Evolutionary conservation across 768 basidiomycete species (phyloP), one percentile per base, ranked within the genome.

Genomic region (Tricholoma matsutake): DNA sequence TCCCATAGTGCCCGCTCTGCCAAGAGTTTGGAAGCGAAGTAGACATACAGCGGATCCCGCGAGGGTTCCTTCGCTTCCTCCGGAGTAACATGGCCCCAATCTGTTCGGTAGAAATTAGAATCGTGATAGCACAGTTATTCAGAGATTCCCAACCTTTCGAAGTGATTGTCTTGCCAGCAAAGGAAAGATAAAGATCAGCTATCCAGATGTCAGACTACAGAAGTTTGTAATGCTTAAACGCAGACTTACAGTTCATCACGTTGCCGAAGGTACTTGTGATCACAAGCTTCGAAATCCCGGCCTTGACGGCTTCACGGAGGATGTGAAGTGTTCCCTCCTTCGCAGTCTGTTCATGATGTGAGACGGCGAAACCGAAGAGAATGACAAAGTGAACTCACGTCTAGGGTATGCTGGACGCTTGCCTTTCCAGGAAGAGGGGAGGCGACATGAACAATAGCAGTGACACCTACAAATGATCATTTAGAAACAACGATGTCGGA

Each of bases 1-100:
- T 76, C 69, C 79, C 80, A 81, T 7, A 76, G 69, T 0, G 78
- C 77, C 28, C 66, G 64, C 64, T 83, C 81, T 2, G 78, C 75
- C 3, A 79, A 64, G 13, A 71, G 69, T 61, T 83, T 83, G 13
- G 78, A 72, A 11, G 73, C 72, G 37, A 74, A 71, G 67, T 83
- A 83, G 37, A 74, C 67, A 49, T 73, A 77, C 34, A 68, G 68
- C 9, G 70, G 69, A 47, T 70, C 62, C 0, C 69, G 67, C 20
- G 68, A 67, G 18, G 72, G 65, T n/a, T 62, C 63, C 35, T 67
- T 60, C 2, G 72, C 71, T 34, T 78, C 73, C 49, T 77, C 74
- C 14, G 65, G 60, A 8, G 73, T 70, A 11, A 66, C 66, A 6
- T 65, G 59, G 31, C 72, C 76, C 79, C 78, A 79, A 28, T 75